These are phyloP conservation scores for Fusarium clavum DNA, from an alignment of 2,329 filamentous ascomycete species.

Conservation along the genomic window DNA sequence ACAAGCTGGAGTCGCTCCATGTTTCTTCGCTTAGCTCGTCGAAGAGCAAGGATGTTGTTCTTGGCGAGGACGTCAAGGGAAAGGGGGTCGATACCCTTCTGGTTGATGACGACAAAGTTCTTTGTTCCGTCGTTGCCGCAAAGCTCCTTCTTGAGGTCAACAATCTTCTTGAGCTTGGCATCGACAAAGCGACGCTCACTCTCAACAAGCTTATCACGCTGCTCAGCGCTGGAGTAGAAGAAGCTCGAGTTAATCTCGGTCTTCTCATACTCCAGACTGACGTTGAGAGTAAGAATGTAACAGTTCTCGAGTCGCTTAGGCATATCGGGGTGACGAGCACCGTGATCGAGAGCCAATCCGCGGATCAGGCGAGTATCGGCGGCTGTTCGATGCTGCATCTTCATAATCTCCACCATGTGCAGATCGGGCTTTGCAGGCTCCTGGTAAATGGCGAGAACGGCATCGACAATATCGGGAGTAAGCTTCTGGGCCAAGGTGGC, in stretches of 20 bases:
- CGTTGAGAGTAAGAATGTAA: conserved; percentile 93
- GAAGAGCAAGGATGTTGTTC: conserved; percentile 95
- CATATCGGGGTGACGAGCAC: conserved; percentile 97
- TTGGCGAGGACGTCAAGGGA: conserved; percentile 96
- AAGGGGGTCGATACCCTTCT: conserved; percentile 98
- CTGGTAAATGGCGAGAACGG: conserved; percentile 93
- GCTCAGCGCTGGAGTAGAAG: conserved; percentile 97
- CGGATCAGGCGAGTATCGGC: conserved; percentile 96
- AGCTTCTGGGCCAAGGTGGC: conserved; percentile 87
- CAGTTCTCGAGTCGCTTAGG: conserved; percentile 96
- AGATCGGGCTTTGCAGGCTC: conserved; percentile 91
- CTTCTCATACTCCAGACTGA: conserved; percentile 98
- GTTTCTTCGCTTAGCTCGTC: conserved; percentile 96
- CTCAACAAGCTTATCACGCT: conserved; percentile 97
- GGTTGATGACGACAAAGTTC: conserved; percentile 97
- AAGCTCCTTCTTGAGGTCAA: conserved; percentile 97
- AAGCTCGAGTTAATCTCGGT: conserved; percentile 99
- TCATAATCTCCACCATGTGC: conserved; percentile 99
- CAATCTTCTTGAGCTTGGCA: conserved; percentile 95
- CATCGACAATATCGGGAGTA: conserved; percentile 94
- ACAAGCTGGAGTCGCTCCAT: conserved; percentile 98
- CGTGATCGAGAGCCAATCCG: conserved; percentile 92
- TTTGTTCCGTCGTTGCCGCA: conserved; percentile 94
- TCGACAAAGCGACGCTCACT: conserved; percentile 96
- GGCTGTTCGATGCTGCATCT: conserved; percentile 98